Evolutionary conservation across 2,329 filamentous ascomycete species (phyloP), one percentile per base, ranked within the genome.

Genomic region (Penicillium sp.): DNA sequence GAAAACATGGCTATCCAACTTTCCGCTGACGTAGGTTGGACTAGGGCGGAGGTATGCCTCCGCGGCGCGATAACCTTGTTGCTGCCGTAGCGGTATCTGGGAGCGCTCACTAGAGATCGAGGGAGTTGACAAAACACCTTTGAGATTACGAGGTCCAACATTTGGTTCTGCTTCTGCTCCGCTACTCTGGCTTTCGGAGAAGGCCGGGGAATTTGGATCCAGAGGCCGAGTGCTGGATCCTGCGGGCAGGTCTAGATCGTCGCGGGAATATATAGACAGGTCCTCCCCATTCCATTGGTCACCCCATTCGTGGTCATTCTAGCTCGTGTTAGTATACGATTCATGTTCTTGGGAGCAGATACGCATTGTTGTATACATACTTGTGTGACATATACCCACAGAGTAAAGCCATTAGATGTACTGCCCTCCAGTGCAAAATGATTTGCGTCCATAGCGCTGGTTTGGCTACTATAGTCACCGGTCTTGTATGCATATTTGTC

Each of bases 231-330:
- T 58, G 53, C 42, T 54, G 58, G 22, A 62, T 19, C 64, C 58
- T 43, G 61, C 64, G 35, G 70, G 68, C 1, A 83, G 68, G 43
- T 77, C 72, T 29, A 82, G 83, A 67, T 98, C 94, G 64, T 98
- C 90, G 5, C 81, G 60, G 0, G 88, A 96, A 64, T 83, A 85
- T 48, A 98, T 93, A 5, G 90, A 96, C 31, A 98, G 72, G 66
- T 98, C 93, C 68, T 98, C 93, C 41, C 93, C 93, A 59, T 98
- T 98, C 93, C 93, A 98, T 57, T 88, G 82, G 62, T 98, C 93
- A 48, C 93, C 93, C 71, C 87, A 84, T 63, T 84, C 76, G 64
- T 98, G 93, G 54, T 85, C 84, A 65, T 97, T 98, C 77, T 87
- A 57, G 10, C 40, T 4, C 41, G 32, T 37, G 12, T 43, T n/a